Conservation (phyloP, 345 rosid genomes). For the Lepidium africanum region DNA sequence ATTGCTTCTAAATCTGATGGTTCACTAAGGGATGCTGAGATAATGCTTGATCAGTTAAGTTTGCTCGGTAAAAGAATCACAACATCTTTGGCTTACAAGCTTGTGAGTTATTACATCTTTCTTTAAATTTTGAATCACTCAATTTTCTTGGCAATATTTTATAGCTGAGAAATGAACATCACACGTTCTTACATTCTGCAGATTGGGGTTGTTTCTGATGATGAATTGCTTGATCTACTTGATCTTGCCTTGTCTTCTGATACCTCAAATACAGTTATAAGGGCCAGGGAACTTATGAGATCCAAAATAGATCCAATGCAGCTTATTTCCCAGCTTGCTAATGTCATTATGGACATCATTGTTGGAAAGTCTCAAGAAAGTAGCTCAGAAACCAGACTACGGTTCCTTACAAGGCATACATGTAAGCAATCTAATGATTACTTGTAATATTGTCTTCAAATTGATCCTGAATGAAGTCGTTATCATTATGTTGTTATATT, state of each 20-base stretch:
- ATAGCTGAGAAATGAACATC: not conserved
- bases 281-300: conserved; percentile 89
- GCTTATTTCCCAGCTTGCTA: conserved; percentile 86
- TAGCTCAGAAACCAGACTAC: conserved; percentile 51
- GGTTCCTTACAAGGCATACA: conserved; percentile 47
- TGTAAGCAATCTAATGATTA: conserved; percentile 37
- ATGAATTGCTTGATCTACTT: conserved; percentile 84
- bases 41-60: conserved; percentile 92
- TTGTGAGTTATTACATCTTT: conserved; percentile 45
- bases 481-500: not conserved
- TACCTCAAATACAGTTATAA: conserved; percentile 83
- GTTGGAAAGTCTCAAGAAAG: conserved; percentile 59
- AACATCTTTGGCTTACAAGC: conserved; percentile 66
- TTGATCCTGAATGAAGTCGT: not conserved
- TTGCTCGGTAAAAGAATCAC: conserved; percentile 82
- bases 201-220: conserved; percentile 94
- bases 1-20: conserved; percentile 92
- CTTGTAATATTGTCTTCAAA: not conserved
- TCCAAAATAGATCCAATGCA: conserved; percentile 95
- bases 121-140: not conserved
- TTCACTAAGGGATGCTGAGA: conserved; percentile 92
- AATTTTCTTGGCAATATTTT: not conserved
- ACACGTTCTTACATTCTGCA: conserved; percentile 16
- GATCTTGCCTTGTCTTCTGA: conserved; percentile 90
- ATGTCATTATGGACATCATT: conserved; percentile 84